Percentiles rank a stretch among this genome's conserved stretches.
Conservation (phyloP, 768 basidiomycete genomes). For the Podaxis sp. region DNA sequence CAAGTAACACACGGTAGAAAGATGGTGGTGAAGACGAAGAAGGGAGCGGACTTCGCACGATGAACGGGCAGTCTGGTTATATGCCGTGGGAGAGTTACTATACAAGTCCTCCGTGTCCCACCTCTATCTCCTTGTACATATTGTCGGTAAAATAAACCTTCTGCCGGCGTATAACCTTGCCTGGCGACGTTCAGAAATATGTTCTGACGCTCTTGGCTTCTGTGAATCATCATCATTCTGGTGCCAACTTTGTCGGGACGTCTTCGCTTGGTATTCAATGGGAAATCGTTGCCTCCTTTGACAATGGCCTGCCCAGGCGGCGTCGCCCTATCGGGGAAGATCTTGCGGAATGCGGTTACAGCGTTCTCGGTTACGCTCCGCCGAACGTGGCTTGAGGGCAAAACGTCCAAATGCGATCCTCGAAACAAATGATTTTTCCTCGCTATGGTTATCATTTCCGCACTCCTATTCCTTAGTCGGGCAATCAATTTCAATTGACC, state of each 20-base stretch:
- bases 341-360: constrained; percentile 27
- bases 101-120: constrained; percentile 9
- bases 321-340: constrained; percentile 36
- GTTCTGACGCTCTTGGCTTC: constrained; percentile 1
- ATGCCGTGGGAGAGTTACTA: constrained; percentile 12
- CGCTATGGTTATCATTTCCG: constrained; percentile 30
- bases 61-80: constrained; percentile 26
- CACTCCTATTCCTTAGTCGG: constrained; percentile 22
- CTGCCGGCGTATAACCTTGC: constrained; percentile 7
- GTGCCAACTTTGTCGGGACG: constrained; percentile 2
- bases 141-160: constrained; percentile 12
- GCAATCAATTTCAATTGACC: constrained; percentile 5
- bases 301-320: constrained; percentile 22
- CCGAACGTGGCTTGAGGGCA: constrained; percentile 33
- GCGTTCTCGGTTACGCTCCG: constrained; percentile 28
- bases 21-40: constrained; percentile 26
- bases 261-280: constrained; percentile 27
- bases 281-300: constrained; percentile 29
- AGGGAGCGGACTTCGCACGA: constrained; percentile 39
- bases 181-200: neutral
- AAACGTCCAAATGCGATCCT: constrained; percentile 30
- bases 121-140: constrained; percentile 13
- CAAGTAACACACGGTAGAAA: constrained; percentile 3
- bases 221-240: constrained; percentile 10
- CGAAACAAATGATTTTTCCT: constrained; percentile 29